Evolutionary conservation across 345 rosid genomes (phyloP).

Genomic region (Draba incana): DNA sequence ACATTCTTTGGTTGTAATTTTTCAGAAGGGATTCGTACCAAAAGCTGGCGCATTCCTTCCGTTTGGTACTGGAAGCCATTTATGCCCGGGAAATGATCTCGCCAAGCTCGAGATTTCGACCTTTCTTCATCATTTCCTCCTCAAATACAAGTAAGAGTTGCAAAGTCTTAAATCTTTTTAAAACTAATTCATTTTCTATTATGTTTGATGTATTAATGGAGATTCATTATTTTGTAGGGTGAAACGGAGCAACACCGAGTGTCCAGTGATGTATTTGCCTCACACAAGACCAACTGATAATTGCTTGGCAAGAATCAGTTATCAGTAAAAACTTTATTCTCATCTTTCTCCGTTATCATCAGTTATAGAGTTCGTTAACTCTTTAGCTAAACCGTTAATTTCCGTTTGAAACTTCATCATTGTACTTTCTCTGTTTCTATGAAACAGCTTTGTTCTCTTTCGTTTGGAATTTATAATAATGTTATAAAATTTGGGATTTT

Average conservation of each 20-base stretch:
- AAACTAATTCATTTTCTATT: too few relatives aligned
- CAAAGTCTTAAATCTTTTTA: too few relatives aligned
- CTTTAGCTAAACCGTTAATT: neutral
- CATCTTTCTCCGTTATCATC: constrained; percentile 14
- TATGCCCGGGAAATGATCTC: constrained; percentile 57
- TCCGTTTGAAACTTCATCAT: neutral
- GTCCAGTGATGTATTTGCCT: constrained; percentile 43
- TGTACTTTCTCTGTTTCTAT: constrained; percentile 29
- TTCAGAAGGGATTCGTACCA: constrained; percentile 38
- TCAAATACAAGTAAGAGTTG: constrained; percentile 45
- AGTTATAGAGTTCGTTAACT: constrained; percentile 3
- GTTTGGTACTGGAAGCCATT: constrained; percentile 55
- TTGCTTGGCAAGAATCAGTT: constrained; percentile 45
- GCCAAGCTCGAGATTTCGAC: constrained; percentile 58
- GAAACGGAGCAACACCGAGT: constrained; percentile 35
- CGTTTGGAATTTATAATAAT: neutral
- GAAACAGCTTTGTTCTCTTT: constrained; percentile 10
- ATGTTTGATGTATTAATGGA: constrained; percentile 2
- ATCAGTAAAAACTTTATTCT: constrained; percentile 25
- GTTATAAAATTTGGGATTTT: neutral
- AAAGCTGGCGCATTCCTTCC: constrained; percentile 59
- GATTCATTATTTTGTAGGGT: constrained; percentile 31
- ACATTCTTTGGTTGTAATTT: neutral
- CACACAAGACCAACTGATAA: constrained; percentile 45
- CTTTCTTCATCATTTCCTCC: constrained; percentile 55